Base-by-base conservation (phyloP, 129 eudicot genomes). In the Chrysanthemum lavandulifolium region DNA sequence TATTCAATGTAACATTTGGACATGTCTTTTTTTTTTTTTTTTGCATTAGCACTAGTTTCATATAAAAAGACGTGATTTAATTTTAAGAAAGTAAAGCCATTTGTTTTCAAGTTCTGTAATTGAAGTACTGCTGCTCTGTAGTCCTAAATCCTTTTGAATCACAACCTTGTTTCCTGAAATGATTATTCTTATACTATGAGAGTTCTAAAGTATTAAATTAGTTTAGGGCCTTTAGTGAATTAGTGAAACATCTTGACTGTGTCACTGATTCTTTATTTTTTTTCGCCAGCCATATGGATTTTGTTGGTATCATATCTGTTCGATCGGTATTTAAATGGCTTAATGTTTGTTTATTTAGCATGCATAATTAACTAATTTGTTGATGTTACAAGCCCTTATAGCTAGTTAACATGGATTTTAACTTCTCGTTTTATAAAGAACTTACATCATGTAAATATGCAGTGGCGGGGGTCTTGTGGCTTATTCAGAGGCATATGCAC, bases 391-490 rank as follows among this genome's bases (percentile, higher is more conserved):
- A 55, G 21, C 25, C 12, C 6, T 15, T 21, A 40, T 40, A 13
- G 36, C 14, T 59, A 59, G 64, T 18, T 59, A 59, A 21, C 36
- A 9, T 2, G 0, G 14, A 0, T 19, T 58, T 18, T 9, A 21
- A 16, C 31, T 58, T 0, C 31, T 58, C 10, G 69, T 23, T 45
- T 57, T 25, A 9, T 29, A 16, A 63, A 23, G 10, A 5, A 61
- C 69, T 57, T 57, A 15, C 69, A 73, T 36, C 49, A 70, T 62
- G 14, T 53, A 47, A 3, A 40, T 21, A 68, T 54, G 77, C 77
- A 85, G 96, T 78, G 93, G 92, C 53, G 90, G 96, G 31, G 85
- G 96, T 40, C 82, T 90, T 67, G 82, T 90, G 78, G 93, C 96
- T 5, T 90, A 80, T 60, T 75, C 96, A 73, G 96, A 87, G 64